Conservation (phyloP, 2,329 filamentous ascomycete species). For the Pseudogymnoascus sp. region DNA sequence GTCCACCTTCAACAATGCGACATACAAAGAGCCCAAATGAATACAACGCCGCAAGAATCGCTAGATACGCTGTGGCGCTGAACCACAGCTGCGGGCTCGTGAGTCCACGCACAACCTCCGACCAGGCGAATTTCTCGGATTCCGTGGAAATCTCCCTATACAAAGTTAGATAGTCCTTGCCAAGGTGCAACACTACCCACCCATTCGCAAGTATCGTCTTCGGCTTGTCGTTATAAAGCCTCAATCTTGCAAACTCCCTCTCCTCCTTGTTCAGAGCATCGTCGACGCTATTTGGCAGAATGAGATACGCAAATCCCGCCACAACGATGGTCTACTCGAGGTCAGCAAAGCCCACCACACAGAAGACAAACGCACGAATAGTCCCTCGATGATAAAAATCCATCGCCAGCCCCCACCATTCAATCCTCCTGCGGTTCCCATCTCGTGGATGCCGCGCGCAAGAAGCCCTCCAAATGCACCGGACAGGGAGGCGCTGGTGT, state of each 20-base stretch:
- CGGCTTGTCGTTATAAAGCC: conserved; percentile 21
- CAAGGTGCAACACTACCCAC: neutral
- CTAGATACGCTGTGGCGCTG: conserved; percentile 40
- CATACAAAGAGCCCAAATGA: conserved; percentile 44
- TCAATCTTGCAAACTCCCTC: conserved; percentile 27
- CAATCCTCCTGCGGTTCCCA: conserved; percentile 41
- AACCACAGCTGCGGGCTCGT: conserved; percentile 55
- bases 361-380: conserved; percentile 33
- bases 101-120: conserved; percentile 52
- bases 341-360: conserved; percentile 16
- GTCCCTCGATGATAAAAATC: conserved; percentile 44
- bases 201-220: conserved; percentile 18
- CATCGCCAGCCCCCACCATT: conserved; percentile 36
- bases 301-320: conserved; percentile 41
- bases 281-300: conserved; percentile 47
- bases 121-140: conserved; percentile 48
- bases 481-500: conserved; percentile 56
- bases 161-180: neutral
- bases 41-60: conserved; percentile 25
- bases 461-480: conserved; percentile 48
- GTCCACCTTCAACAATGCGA: conserved; percentile 4
- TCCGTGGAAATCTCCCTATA: neutral
- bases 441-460: conserved; percentile 51
- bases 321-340: conserved; percentile 43
- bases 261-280: conserved; percentile 45